A percentile compares a stretch with the other conserved stretches of the same genome.
Conservation (phyloP, 75 land plant genomes). For the Isoetes taiwanensis region DNA sequence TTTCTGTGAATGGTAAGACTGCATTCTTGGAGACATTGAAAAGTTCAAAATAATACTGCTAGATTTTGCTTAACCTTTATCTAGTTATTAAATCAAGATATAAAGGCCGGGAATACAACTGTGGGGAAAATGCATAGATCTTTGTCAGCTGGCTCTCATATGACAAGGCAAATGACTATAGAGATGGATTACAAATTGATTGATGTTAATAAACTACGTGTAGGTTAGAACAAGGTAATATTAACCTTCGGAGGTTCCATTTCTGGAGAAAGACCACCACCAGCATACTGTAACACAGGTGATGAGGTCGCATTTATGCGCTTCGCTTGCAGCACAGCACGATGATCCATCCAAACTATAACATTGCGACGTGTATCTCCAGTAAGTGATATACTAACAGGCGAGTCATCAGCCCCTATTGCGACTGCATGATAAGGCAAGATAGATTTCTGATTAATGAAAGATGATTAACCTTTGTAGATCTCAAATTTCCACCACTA, state of each 20-base stretch:
- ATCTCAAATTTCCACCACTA: not conserved
- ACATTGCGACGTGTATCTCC: slow-evolving; percentile 94
- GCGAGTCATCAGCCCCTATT: slow-evolving; percentile 80
- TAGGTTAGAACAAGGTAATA: not conserved
- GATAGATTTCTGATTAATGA: not conserved
- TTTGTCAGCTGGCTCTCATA: too few species aligned
- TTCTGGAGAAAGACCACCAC: slow-evolving; percentile 90
- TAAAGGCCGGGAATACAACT: too few species aligned
- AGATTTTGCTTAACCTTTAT: too few species aligned
- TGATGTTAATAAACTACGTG: not conserved
- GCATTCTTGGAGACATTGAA: too few species aligned
- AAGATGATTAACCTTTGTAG: not conserved
- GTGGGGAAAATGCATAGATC: too few species aligned
- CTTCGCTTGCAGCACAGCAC: slow-evolving; percentile 86
- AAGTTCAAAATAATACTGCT: too few species aligned
- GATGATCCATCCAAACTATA: slow-evolving; percentile 98
- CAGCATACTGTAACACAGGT: slow-evolving; percentile 77
- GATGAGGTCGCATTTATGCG: slow-evolving; percentile 71
- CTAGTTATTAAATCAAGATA: too few species aligned
- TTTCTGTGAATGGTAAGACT: too few species aligned
- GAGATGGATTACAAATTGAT: too few species aligned
- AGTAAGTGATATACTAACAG: slow-evolving; percentile 80
- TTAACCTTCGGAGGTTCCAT: slow-evolving; percentile 98
- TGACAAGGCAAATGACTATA: too few species aligned
- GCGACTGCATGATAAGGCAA: slow-evolving; percentile 55